Conservation (phyloP, 2,329 filamentous ascomycete species). For the Coniella lustricola region DNA sequence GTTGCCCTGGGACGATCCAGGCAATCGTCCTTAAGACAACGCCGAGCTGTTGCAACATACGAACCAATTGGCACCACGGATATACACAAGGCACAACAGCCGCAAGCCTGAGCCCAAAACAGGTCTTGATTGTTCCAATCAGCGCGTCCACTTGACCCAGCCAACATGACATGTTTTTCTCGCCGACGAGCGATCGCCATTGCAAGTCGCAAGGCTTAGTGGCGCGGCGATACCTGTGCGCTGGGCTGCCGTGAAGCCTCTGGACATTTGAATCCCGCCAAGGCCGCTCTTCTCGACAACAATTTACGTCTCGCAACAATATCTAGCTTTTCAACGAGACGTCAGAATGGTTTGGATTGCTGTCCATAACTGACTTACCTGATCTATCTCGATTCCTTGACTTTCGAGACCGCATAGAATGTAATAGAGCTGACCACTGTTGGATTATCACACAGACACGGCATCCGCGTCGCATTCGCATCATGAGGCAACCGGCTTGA, state of each 20-base stretch:
- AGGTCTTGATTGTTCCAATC: not conserved
- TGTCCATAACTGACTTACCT: not conserved
- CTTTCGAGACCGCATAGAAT: not conserved
- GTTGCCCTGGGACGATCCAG: no score
- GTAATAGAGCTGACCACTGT: not conserved
- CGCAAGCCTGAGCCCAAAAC: not conserved
- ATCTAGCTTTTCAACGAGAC: not conserved
- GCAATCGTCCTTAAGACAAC: no score
- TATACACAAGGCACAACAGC: not conserved
- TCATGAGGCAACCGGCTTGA: not conserved
- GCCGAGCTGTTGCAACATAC: no score
- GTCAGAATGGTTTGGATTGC: not conserved
- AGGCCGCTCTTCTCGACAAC: not conserved
- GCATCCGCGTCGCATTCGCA: not conserved
- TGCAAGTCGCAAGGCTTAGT: not conserved
- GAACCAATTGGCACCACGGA: no score
- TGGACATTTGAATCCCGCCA: no score
- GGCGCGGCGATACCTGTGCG: no score
- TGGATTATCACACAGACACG: not conserved
- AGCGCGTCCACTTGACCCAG: no score
- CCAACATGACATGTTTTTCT: not conserved
- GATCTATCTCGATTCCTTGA: not conserved
- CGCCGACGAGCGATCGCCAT: not conserved
- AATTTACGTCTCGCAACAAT: not conserved
- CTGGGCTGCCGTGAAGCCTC: no score